These are phyloP conservation scores for Croton laevigatus DNA, from an alignment of 441 rosid genomes.

Conservation along the genomic window DNA sequence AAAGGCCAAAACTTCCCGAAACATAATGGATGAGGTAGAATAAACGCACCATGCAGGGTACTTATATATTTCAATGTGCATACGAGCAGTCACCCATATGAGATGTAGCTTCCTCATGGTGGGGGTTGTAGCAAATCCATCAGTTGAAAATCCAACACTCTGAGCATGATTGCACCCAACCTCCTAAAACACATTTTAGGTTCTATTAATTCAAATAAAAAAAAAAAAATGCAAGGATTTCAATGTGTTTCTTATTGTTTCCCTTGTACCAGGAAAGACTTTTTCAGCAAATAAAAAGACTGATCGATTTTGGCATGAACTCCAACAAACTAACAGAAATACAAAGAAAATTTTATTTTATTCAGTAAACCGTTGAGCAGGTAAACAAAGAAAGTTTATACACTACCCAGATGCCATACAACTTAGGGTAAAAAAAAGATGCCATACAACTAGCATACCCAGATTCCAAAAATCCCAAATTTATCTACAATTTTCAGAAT, in stretches of 20 bases:
- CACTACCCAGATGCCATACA: neutral
- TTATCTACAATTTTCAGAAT: neutral
- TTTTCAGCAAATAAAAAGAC: neutral
- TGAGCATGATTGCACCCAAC: slow-evolving; percentile 96
- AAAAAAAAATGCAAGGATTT: neutral
- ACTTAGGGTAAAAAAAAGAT: no score
- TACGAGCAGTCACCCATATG: slow-evolving; percentile 96
- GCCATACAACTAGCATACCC: neutral
- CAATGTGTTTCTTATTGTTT: neutral
- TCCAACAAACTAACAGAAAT: neutral
- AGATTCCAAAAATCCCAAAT: slow-evolving; percentile 11
- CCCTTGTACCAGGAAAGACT: neutral
- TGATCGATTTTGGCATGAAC: no score
- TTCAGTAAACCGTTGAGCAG: neutral
- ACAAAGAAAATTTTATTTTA: neutral
- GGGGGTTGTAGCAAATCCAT: slow-evolving; percentile 85
- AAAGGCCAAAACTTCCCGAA: slow-evolving; percentile 1
- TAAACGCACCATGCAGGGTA: slow-evolving; percentile 79
- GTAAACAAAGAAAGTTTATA: no score
- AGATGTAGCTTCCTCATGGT: slow-evolving; percentile 94
- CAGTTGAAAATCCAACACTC: slow-evolving; percentile 87
- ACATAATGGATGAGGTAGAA: neutral
- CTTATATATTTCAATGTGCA: slow-evolving; percentile 92
- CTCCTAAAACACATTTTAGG: slow-evolving; percentile 48
- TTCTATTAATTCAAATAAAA: neutral